Base-by-base conservation (phyloP, 2,329 filamentous ascomycete species). In the Neofusicoccum sp. region DNA sequence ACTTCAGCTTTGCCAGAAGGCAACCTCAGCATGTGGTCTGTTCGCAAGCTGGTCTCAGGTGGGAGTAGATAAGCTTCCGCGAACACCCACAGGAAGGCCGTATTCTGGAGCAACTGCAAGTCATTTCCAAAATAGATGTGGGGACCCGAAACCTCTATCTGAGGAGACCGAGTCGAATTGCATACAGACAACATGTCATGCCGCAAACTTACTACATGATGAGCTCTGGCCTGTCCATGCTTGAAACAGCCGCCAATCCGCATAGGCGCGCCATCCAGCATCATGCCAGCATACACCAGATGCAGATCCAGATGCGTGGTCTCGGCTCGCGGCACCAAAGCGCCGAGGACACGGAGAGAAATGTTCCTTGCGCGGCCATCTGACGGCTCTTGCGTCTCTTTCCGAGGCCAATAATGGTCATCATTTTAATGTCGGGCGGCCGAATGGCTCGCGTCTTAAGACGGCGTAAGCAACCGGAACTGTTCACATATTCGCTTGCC, bases 121-220 rank as follows among this genome's bases (percentile, higher is more conserved):
- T 44, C 38, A 8, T 34, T 5, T 33, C 51, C 26, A 20, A 44
- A 54, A 41, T 36, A 28, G 28, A 31, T 56, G 51, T 43, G 51
- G 51, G 38, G 51, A 33, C n/a, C 51, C 51, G 51, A 43, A 16
- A 56, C 28, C 24, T 54, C 51, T 41, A 41, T 30, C 20, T 56
- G 51, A 56, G 26, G 38, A 33, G n/a, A 24, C 4, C 26, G 9
- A 43, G 31, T 24, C 20, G 33, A 20, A 4, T 30, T 20, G 24
- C 4, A 43, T 28, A 12, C 51, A 43, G 12, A 28, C 5, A 24
- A 56, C 38, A 56, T 24, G 26, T 11, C 6, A 43, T 31, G n/a
- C 24, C 38, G 26, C 38, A 56, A 20, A 33, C 24, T 26, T 14
- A 5, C 30, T 41, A 40, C 24, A 26, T 30, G 9, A 20, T 36